Base-by-base conservation (phyloP, 495 filamentous ascomycete species). In the Xylaria bambusicola region DNA sequence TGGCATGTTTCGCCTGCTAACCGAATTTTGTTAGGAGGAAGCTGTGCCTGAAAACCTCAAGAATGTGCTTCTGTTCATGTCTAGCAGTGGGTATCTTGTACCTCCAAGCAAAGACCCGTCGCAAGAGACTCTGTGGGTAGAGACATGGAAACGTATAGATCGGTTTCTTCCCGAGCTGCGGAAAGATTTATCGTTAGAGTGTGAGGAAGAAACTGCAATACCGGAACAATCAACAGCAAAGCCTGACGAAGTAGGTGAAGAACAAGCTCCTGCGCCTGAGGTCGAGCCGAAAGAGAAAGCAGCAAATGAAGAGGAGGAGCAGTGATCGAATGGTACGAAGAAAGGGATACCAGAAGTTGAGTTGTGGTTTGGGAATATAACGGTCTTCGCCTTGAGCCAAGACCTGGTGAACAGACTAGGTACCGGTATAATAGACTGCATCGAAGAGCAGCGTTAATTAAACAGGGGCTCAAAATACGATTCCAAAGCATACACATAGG, bases 41-140 rank as follows among this genome's bases (percentile, higher is more conserved):
- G 93, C 94, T 27, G 91, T 99, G 3, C 91, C 92, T 4, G 95
- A 99, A 70, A 92, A 88, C 64, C 76, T 99, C 60, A 99, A 98
- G 75, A 99, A 99, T 61, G 91, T 98, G 52, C 79, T 99, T 13
- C 81, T 98, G 13, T 93, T 99, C 63, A 98, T 99, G 94, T 85
- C 91, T 2, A 92, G 85, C 68, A 91, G 87, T 38, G 93, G 90
- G 27, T 93, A 91, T 63, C 83, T 99, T 6, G 86, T 90, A 0
- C 82, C 89, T 9, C 88, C 91, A 6, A 84, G 84, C 61, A 73
- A 82, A 67, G 80, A 85, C 36, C 76, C 80, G 8, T 73, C 75
- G 23, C 77, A 85, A 36, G 80, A 84, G 64, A 80, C 83, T 62
- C 70, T 92, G 35, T 92, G 88, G 88, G 78, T 77, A 6, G 86